Conservation (phyloP, 2,329 filamentous ascomycete species). For the Exophiala sideris region DNA sequence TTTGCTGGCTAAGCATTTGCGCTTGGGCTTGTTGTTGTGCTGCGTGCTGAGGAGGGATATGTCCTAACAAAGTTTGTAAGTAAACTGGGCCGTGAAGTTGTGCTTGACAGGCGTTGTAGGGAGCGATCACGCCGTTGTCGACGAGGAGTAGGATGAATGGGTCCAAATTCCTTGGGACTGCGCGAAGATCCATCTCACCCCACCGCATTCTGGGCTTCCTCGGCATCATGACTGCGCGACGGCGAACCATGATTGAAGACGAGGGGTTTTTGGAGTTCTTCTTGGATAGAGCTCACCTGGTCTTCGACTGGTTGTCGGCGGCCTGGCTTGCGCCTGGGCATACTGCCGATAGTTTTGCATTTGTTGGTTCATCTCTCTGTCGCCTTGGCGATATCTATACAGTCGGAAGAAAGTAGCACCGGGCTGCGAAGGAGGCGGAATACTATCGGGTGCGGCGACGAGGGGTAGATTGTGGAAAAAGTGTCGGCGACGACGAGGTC, state of each 20-base stretch:
- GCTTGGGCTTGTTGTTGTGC: conserved; percentile 26
- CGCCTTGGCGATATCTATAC: neutral
- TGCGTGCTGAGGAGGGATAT: conserved; percentile 9
- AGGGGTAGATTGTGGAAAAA: neutral
- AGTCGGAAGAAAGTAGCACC: neutral
- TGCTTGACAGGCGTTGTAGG: neutral
- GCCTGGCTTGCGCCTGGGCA: conserved; percentile 25
- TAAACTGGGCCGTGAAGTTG: neutral
- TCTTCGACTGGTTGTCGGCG: conserved; percentile 20
- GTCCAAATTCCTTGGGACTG: neutral
- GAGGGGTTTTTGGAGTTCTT: neutral
- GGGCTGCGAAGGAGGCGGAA: neutral
- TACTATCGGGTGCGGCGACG: neutral
- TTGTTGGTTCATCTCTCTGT: conserved; percentile 27
- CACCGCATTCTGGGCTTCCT: no score
- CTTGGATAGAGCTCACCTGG: conserved; percentile 27
- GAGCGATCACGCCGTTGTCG: conserved; percentile 2
- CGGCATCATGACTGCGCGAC: neutral
- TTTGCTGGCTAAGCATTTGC: conserved; percentile 24
- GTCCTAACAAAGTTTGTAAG: conserved; percentile 15
- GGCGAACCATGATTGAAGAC: neutral
- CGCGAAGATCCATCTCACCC: neutral
- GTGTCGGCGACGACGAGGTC: neutral
- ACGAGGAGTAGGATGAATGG: neutral
- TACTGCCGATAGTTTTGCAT: conserved; percentile 29